Percentiles rank a stretch among this genome's conserved stretches.
Conservation (phyloP, 768 basidiomycete genomes). For the Cystoderma amianthinum region DNA sequence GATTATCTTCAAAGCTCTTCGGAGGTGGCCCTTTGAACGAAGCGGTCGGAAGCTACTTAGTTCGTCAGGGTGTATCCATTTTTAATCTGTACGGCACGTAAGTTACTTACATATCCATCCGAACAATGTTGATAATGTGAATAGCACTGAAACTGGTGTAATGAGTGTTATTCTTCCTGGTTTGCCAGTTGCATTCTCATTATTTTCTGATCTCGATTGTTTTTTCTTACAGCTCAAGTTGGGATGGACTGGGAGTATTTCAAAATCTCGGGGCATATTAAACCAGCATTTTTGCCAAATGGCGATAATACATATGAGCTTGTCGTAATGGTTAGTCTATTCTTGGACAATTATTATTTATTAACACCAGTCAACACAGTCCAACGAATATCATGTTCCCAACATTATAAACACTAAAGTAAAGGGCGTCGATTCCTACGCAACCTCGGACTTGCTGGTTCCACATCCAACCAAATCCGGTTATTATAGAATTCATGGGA, state of each 20-base stretch:
- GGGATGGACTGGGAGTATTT: conserved; percentile 3
- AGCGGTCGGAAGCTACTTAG: conserved; percentile 10
- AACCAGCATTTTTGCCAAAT: conserved; percentile 6
- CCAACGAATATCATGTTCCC: conserved; percentile 8
- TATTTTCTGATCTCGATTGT: background rate
- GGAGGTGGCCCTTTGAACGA: conserved; percentile 13
- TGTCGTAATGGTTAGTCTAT: conserved; percentile 6
- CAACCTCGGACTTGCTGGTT: conserved; percentile 24
- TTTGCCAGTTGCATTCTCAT: too few relatives aligned
- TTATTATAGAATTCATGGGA: conserved; percentile 22
- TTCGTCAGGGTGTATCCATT: conserved; percentile 8
- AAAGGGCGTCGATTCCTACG: conserved; percentile 17
- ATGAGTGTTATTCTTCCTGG: conserved; percentile 5
- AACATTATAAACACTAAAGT: conserved; percentile 17
- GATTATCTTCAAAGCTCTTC: too few relatives aligned
- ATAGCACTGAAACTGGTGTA: conserved; percentile 11
- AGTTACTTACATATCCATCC: conserved; percentile 1
- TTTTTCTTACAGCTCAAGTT: background rate
- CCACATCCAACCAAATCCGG: conserved; percentile 25
- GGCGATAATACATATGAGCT: conserved; percentile 6
- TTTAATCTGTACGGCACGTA: conserved; percentile 13
- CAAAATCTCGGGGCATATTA: background rate
- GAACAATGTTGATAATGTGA: background rate
- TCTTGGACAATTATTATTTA: too few relatives aligned
- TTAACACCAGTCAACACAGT: too few relatives aligned